Evolutionary conservation across 2,329 filamentous ascomycete genomes (phyloP), one percentile per base, ranked within the genome.

Genomic region (Penicillium griseofulvum): DNA sequence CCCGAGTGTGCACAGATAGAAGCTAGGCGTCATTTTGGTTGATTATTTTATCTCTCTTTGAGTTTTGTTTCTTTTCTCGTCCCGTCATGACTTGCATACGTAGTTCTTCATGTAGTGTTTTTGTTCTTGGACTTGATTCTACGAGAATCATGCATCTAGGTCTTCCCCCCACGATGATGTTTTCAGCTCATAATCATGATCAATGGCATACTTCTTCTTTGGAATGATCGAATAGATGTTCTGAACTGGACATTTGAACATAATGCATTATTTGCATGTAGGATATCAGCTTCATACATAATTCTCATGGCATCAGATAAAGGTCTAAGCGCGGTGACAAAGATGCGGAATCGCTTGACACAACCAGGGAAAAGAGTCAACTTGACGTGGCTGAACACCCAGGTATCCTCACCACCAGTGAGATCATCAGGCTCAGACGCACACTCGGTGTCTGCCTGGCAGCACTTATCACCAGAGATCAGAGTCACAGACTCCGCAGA

Each of bases 321-420:
- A 37, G 29, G 7, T 33, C 51, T 37, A 55, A 49, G 36, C 56
- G 47, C 85, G 80, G 68, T 81, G 85, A 2, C 88, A 72, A 89
- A 86, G 2, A 93, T 85, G 43, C 91, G 84, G 62, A 97, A 82
- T 61, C 92, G 81, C 84, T 96, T 96, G 3, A 97, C 89, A 24
- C 93, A 92, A 33, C 93, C 92, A 0, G 93, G 93, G 64, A 96
- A 90, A 71, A 97, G 94, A 33, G 90, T 89, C 71, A 97, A 79
- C 81, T 96, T 97, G 22, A 92, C 86, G 75, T 94, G 91, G 12
- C 88, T 91, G 67, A 90, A 89, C 2, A 79, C 76, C 69, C 79
- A 81, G 36, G 84, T 83, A 92, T 77, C 63, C 81, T 85, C 66
- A 86, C 83, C 58, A 43, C 14, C 48, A 50, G 48, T 24, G 28